Conservation (phyloP, 2,329 filamentous ascomycete genomes). For the Trichoderma sp. region DNA sequence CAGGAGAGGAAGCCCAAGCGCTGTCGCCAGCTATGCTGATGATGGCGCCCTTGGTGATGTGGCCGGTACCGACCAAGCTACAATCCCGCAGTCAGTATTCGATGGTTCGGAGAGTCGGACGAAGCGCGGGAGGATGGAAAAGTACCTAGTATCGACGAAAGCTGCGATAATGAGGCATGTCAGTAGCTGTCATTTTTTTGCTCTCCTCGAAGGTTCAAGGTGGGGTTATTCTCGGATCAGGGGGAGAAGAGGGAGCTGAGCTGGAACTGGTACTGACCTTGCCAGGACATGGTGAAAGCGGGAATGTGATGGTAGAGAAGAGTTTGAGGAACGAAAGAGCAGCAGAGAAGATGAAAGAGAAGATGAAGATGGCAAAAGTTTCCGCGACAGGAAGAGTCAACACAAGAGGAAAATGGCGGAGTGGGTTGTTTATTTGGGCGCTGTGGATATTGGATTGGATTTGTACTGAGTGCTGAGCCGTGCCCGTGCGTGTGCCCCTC, state of each 20-base stretch:
- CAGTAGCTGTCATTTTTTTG: constrained; percentile 3
- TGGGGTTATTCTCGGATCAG: constrained; percentile 29
- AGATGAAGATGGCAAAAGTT: constrained; percentile 8
- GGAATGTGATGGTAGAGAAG: constrained; percentile 4
- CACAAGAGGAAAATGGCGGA: constrained; percentile 18
- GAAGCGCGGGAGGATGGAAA: constrained; percentile 6
- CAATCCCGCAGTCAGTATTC: constrained; percentile 25
- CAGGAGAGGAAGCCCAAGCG: constrained; percentile 69
- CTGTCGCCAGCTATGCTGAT: constrained; percentile 78
- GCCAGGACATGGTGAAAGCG: constrained; percentile 64
- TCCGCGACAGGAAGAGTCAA: background rate
- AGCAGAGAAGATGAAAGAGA: background rate
- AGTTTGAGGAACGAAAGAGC: constrained; percentile 10
- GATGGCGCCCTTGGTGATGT: constrained; percentile 82
- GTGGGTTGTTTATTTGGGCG: constrained; percentile 19
- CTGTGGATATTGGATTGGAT: constrained; percentile 9
- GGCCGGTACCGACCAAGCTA: constrained; percentile 76
- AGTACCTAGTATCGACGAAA: constrained; percentile 53
- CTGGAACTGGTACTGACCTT: constrained; percentile 51
- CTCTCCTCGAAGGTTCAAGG: constrained; percentile 19
- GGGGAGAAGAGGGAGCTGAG: constrained; percentile 22
- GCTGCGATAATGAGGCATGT: constrained; percentile 33
- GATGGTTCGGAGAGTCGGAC: background rate
- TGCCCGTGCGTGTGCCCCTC: constrained; percentile 9
- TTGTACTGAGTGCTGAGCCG: background rate